A percentile compares a stretch with the other conserved stretches of the same genome.
These are phyloP conservation scores for Tillandsia leiboldiana DNA, from an alignment of 176 grass and related monocot genomes.

Conservation along the genomic window DNA sequence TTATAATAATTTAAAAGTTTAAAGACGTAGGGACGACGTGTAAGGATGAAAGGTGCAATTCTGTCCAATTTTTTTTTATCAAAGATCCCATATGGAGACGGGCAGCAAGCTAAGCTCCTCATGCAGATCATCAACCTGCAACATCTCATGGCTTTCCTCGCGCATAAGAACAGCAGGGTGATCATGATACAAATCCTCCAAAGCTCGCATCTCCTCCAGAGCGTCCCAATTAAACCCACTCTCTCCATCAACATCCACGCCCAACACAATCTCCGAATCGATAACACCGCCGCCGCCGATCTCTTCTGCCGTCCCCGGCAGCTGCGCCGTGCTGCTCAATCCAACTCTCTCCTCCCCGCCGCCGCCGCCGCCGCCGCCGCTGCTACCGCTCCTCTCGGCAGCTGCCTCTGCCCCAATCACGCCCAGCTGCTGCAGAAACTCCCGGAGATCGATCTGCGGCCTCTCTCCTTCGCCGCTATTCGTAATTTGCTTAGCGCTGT, in stretches of 20 bases:
- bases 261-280: slow-evolving; percentile 13
- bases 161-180: slow-evolving; percentile 25
- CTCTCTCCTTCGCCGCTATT: slow-evolving; percentile 15
- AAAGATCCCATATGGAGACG: slow-evolving; percentile 83
- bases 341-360: too few relatives aligned
- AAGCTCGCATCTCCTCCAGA: slow-evolving; percentile 56
- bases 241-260: slow-evolving; percentile 10
- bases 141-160: background rate
- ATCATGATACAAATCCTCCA: slow-evolving; percentile 19
- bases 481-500: too few relatives aligned
- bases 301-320: background rate
- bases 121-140: slow-evolving; percentile 68
- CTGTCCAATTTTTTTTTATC: background rate
- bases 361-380: background rate
- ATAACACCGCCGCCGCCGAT: slow-evolving; percentile 13
- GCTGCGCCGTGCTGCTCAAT: background rate
- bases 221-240: slow-evolving; percentile 88
- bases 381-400: background rate
- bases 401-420: slow-evolving; percentile 53
- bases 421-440: slow-evolving; percentile 94
- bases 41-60: too few relatives aligned
- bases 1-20: too few relatives aligned
- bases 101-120: slow-evolving; percentile 72
- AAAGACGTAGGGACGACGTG: too few relatives aligned
- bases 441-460: slow-evolving; percentile 93